phyloP scores from a whole-genome alignment of 176 grass and related monocot species.

The Miscanthus lutarioriparius region DNA sequence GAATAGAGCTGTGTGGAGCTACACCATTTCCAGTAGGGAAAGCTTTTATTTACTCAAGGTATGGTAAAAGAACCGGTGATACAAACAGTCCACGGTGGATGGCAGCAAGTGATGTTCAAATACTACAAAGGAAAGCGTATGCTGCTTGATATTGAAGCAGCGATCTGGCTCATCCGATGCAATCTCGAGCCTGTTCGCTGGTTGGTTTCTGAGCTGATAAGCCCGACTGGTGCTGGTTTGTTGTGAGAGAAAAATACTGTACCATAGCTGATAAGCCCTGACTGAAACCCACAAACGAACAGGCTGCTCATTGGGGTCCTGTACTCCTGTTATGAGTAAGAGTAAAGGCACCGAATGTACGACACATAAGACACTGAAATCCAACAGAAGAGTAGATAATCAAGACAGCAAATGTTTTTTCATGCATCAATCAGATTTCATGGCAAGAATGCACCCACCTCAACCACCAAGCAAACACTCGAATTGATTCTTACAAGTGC shows the following conservation, averaged over 20 bases:
- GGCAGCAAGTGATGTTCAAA: neutral
- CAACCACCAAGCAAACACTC: neutral
- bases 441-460: neutral
- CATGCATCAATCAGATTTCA: constrained; percentile 4
- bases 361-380: neutral
- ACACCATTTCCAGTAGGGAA: neutral
- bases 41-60: neutral
- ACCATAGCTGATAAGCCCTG: too few relatives aligned
- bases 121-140: neutral
- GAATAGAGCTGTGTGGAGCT: neutral
- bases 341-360: neutral
- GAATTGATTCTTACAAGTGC: neutral
- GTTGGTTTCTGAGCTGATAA: too few relatives aligned
- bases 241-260: too few relatives aligned
- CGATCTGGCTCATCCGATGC: neutral
- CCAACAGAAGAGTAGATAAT: neutral
- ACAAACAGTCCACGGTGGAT: neutral
- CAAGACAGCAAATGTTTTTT: neutral
- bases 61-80: neutral
- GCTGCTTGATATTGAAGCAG: neutral
- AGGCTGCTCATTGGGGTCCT: neutral
- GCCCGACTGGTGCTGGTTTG: too few relatives aligned
- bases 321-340: neutral
- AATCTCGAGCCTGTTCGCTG: too few relatives aligned
- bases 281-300: too few relatives aligned